Conservation (phyloP, 257 asterid genomes). For the Anisodus acutangulus region DNA sequence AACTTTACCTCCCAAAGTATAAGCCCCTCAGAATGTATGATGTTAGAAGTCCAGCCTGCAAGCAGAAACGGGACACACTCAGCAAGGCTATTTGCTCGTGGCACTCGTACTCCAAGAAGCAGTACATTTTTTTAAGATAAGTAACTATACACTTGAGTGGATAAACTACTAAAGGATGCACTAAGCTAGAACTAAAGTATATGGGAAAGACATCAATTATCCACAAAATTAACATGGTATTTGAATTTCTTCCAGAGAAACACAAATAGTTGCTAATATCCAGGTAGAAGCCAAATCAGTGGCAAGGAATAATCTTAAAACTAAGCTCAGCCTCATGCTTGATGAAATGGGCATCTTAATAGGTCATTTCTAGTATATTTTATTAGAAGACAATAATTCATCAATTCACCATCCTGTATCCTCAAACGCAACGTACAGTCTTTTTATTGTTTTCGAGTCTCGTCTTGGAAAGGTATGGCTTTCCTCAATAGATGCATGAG, state of each 20-base stretch:
- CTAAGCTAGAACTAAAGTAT: neutral
- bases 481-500: neutral
- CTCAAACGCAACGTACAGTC: neutral
- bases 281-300: neutral
- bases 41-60: conserved; percentile 87
- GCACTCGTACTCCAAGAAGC: neutral
- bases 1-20: conserved; percentile 75
- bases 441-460: neutral
- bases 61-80: conserved; percentile 30
- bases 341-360: neutral
- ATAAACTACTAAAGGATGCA: neutral
- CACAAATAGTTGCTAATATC: neutral
- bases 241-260: neutral
- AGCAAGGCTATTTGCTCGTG: neutral
- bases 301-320: neutral
- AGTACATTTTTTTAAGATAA: neutral
- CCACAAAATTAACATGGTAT: neutral
- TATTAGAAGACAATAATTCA: conserved; percentile 12
- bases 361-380: neutral
- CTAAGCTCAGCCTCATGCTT: neutral
- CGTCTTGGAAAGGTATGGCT: neutral
- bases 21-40: conserved; percentile 74
- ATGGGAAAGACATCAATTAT: neutral
- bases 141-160: neutral
- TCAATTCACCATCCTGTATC: neutral